These are phyloP conservation scores for Fragaria ananassa DNA, from an alignment of 306 rosid genomes.

Conservation along the genomic window DNA sequence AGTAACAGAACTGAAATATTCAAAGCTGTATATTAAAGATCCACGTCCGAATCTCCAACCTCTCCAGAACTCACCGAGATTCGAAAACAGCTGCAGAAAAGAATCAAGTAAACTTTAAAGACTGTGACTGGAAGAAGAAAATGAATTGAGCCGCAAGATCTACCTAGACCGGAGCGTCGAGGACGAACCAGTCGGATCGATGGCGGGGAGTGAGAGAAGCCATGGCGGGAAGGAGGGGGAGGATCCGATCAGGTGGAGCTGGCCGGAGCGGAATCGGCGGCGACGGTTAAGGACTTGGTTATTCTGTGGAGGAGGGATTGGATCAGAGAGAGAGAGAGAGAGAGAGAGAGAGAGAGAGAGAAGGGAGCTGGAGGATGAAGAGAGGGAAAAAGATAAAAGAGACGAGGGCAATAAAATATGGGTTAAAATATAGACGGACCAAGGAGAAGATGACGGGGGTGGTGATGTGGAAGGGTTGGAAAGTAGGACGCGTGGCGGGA, in stretches of 20 bases:
- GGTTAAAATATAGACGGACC: background rate
- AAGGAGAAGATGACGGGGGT: background rate
- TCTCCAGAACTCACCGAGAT: background rate
- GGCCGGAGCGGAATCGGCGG: conserved; percentile 6
- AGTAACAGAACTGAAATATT: background rate
- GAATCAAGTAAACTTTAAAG: background rate
- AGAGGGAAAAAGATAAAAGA: background rate
- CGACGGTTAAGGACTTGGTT: conserved; percentile 14
- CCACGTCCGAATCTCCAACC: background rate
- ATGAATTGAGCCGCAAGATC: conserved; percentile 5
- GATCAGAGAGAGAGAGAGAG: conserved; percentile 12
- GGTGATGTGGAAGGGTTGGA: background rate
- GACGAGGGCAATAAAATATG: conserved; percentile 15
- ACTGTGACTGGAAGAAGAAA: background rate
- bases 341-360: no score
- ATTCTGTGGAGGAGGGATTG: background rate
- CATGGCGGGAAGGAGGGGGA: conserved; percentile 18
- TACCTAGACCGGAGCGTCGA: background rate
- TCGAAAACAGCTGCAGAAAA: background rate
- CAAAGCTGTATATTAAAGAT: background rate
- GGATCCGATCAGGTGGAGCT: background rate
- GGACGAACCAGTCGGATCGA: conserved; percentile 37
- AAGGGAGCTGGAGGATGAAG: background rate
- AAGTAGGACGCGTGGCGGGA: conserved; percentile 9
- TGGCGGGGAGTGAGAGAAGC: conserved; percentile 10